A percentile compares a stretch with the other conserved stretches of the same genome.
phyloP scores from a whole-genome alignment of 2,329 filamentous ascomycete species.

The Herpotrichia juniperi region DNA sequence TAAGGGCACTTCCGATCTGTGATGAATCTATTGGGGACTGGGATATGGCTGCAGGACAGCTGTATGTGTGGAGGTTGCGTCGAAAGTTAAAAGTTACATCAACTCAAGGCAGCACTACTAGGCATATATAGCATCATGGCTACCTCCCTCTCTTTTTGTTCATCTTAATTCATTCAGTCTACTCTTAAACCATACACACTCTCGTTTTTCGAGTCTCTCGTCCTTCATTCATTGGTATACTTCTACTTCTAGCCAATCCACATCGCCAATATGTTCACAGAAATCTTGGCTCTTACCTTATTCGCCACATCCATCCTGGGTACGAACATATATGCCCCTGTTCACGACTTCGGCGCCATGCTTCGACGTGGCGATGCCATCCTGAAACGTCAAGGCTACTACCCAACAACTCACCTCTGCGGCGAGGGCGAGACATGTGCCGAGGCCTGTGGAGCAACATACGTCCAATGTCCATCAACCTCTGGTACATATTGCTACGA shows the following conservation, averaged over 20 bases:
- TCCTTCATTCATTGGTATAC: neutral
- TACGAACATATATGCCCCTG: constrained; percentile 36
- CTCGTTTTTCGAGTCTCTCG: constrained; percentile 4
- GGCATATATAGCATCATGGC: constrained; percentile 10
- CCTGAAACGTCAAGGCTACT: constrained; percentile 40
- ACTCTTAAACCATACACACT: constrained; percentile 1
- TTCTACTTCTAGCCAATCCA: neutral
- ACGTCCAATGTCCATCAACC: constrained; percentile 56
- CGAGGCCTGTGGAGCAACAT: constrained; percentile 61
- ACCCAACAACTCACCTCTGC: constrained; percentile 60
- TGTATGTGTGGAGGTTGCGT: neutral
- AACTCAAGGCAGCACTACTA: neutral
- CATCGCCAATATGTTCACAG: constrained; percentile 34
- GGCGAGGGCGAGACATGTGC: constrained; percentile 59
- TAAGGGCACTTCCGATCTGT: neutral
- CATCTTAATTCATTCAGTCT: neutral
- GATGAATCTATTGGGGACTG: neutral
- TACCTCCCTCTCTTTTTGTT: constrained; percentile 1
- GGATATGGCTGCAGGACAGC: neutral
- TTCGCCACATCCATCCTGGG: constrained; percentile 22
- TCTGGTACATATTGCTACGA: constrained; percentile 66
- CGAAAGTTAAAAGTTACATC: neutral
- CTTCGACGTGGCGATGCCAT: constrained; percentile 46
- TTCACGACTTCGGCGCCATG: constrained; percentile 47
- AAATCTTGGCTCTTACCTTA: constrained; percentile 26